phyloP scores from a whole-genome alignment of 768 basidiomycete species.

The Coprinellus micaceus region DNA sequence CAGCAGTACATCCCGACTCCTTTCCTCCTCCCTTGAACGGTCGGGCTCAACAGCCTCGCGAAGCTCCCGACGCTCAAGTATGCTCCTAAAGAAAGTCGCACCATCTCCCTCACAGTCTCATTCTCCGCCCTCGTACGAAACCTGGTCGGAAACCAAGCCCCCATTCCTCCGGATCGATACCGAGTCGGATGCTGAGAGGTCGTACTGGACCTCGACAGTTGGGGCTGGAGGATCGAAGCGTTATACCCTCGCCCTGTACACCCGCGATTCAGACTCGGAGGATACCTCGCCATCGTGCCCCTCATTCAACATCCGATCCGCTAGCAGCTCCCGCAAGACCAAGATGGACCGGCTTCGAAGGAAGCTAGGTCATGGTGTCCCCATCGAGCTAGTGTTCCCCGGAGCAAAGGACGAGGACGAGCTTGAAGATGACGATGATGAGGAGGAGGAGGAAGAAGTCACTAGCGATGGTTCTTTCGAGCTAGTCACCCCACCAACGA shows the following conservation, averaged over 20 bases:
- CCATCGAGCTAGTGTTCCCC: constrained; percentile 60
- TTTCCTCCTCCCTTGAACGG: neutral
- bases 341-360: constrained; percentile 65
- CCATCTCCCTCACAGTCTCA: neutral
- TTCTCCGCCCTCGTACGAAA: constrained; percentile 5
- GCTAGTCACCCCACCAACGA: neutral
- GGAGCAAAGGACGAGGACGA: constrained; percentile 7
- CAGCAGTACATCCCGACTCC: neutral
- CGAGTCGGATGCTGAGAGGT: too few species aligned
- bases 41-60: constrained; percentile 3
- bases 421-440: neutral
- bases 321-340: constrained; percentile 39
- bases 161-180: constrained; percentile 18
- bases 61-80: neutral
- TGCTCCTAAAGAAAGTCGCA: neutral
- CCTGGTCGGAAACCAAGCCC: constrained; percentile 14
- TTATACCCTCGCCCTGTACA: neutral
- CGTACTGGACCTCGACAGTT: neutral
- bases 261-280: neutral
- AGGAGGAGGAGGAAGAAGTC: neutral
- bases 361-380: constrained; percentile 62
- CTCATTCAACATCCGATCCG: constrained; percentile 38
- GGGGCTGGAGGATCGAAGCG: neutral
- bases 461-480: neutral
- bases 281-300: neutral